phyloP scores from a whole-genome alignment of 805 yeast species.

The Sungouiella blattae region DNA sequence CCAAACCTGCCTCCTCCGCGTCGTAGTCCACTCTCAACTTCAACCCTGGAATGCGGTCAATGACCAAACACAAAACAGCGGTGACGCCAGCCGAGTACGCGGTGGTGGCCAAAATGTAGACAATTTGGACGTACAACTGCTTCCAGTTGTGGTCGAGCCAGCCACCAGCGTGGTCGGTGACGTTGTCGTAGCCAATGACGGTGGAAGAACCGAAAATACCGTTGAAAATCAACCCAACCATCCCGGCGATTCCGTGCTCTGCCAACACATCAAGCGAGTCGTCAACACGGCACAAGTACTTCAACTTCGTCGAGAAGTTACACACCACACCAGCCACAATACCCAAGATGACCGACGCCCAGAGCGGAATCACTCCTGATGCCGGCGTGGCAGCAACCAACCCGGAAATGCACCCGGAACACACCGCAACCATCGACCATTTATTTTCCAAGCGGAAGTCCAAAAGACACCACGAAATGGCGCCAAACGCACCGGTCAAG shows the following conservation, averaged over 20 bases:
- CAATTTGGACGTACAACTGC: slow-evolving; percentile 87
- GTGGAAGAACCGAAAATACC: slow-evolving; percentile 84
- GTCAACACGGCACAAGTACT: slow-evolving; percentile 76
- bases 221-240: slow-evolving; percentile 84
- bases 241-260: slow-evolving; percentile 98
- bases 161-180: slow-evolving; percentile 82
- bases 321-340: slow-evolving; percentile 77
- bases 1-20: slow-evolving; percentile 87
- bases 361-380: slow-evolving; percentile 84
- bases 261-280: slow-evolving; percentile 94
- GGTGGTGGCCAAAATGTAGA: slow-evolving; percentile 67
- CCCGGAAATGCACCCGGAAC: slow-evolving; percentile 95
- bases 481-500: slow-evolving; percentile 85
- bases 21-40: slow-evolving; percentile 76
- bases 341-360: slow-evolving; percentile 88
- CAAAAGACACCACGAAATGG: slow-evolving; percentile 84
- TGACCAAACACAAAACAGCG: slow-evolving; percentile 65
- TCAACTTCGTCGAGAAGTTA: slow-evolving; percentile 85
- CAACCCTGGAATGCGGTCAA: slow-evolving; percentile 78
- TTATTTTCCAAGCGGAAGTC: slow-evolving; percentile 86
- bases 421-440: slow-evolving; percentile 92
- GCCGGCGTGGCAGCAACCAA: slow-evolving; percentile 96
- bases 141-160: slow-evolving; percentile 90
- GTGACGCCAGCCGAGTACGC: slow-evolving; percentile 80
- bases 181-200: slow-evolving; percentile 88